Base-by-base conservation (phyloP, 257 asterid genomes). In the Solanum sitiens region DNA sequence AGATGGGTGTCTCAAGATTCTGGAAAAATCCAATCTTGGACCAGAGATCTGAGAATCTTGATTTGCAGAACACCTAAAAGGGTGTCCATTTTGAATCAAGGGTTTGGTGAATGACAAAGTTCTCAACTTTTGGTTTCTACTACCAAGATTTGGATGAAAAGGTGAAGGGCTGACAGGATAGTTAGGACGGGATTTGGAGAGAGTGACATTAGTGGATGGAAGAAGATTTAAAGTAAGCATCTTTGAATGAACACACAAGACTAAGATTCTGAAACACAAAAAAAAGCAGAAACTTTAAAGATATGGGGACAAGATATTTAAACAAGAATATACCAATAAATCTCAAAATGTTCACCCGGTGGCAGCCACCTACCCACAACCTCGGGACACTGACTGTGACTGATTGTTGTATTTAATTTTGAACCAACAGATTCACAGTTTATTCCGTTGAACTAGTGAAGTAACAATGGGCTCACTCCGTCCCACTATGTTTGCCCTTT, bases 191-290 rank as follows among this genome's bases (percentile, higher is more conserved):
- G 94, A 83, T 87, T 93, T 94, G 91, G 89, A 91, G 95, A 94
- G 53, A 84, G 92, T 61, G 94, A 91, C 87, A 83, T 88, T 91
- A 83, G 98, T 92, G 89, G 96, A 89, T 20, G 98, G 94, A 74
- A 94, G 92, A 89, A 93, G 93, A 91, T 92, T 96, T 75, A 92
- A 88, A 88, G 96, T 91, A 3, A 92, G 93, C 99, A 96, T 96
- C 90, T 89, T 89, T 20, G 79, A 6, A 70, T 18, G 85, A 33
- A 30, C 3, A 63, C n/a, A 42, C 53, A 39, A 21, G 71, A 79
- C 14, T 40, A 37, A 20, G 70, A 82, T 33, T 35, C 35, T 72
- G 79, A 85, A 73, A 87, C 63, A 39, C 83, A 74, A 87, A 88
- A 87, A 88, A 47, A n/a, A 56, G 44, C 86, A 35, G 25, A 32